Percentiles rank a stretch among this genome's conserved stretches.
phyloP scores from a whole-genome alignment of 257 asterid genomes.

The Linaria vulgaris region DNA sequence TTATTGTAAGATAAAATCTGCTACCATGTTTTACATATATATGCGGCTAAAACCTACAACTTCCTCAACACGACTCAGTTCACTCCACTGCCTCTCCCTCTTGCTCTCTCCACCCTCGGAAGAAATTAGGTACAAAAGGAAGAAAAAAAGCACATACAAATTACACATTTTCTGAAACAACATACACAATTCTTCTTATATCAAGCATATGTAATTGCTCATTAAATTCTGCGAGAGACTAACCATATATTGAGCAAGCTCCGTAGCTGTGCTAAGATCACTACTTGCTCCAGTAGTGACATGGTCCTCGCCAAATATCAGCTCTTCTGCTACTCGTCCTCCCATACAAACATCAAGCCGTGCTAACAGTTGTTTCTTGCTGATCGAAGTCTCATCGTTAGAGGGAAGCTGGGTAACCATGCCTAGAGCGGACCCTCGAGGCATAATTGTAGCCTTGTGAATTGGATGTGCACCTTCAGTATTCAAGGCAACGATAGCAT shows the following conservation, averaged over 20 bases:
- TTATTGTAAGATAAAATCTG: not conserved
- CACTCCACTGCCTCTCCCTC: too few species aligned
- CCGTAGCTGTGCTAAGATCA: conserved; percentile 84
- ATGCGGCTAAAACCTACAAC: not conserved
- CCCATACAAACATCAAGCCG: conserved; percentile 99
- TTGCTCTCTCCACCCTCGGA: too few species aligned
- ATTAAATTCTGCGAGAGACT: conserved; percentile 9
- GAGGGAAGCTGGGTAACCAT: conserved; percentile 99
- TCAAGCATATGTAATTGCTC: not conserved
- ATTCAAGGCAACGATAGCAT: conserved; percentile 90
- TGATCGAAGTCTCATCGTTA: conserved; percentile 81
- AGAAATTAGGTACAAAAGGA: too few species aligned
- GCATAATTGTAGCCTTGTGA: conserved; percentile 96
- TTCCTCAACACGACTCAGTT: not conserved
- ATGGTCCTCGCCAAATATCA: conserved; percentile 82
- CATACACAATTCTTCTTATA: not conserved
- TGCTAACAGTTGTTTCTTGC: conserved; percentile 93
- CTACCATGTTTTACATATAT: too few species aligned
- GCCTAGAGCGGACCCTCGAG: conserved; percentile 92
- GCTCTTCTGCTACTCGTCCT: conserved; percentile 97
- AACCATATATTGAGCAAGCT: conserved; percentile 96
- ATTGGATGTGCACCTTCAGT: conserved; percentile 97
- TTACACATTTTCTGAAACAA: too few species aligned
- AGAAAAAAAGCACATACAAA: too few species aligned
- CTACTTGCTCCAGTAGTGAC: conserved; percentile 96